Conservation (phyloP, 305 asterid genomes). For the Fraxinus platypoda region DNA sequence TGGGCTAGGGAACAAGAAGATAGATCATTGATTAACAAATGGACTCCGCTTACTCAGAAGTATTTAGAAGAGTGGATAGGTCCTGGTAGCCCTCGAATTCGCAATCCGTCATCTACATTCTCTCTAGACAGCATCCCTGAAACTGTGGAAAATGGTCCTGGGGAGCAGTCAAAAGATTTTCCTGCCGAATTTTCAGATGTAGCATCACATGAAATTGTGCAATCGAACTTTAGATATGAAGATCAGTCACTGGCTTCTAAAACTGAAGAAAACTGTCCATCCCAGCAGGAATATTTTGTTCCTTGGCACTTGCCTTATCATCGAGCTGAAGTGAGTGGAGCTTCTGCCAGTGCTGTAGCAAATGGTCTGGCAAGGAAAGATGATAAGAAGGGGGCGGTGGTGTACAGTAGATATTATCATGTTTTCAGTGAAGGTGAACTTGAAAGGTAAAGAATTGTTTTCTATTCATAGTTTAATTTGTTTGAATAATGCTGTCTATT, state of each 20-base stretch:
- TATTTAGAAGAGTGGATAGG: slow-evolving; percentile 87
- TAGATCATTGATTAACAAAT: slow-evolving; percentile 63
- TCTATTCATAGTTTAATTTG: not conserved
- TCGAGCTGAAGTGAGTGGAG: slow-evolving; percentile 90
- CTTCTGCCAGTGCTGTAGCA: slow-evolving; percentile 73
- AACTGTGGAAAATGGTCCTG: slow-evolving; percentile 46
- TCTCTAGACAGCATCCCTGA: slow-evolving; percentile 78
- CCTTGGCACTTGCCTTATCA: slow-evolving; percentile 99
- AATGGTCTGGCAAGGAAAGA: slow-evolving; percentile 88
- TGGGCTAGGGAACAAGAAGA: slow-evolving; percentile 99
- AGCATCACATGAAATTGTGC: slow-evolving; percentile 21
- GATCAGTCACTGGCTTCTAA: slow-evolving; percentile 27
- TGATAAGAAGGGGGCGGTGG: slow-evolving; percentile 88
- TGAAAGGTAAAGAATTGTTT: slow-evolving; percentile 53
- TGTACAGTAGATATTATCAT: slow-evolving; percentile 88
- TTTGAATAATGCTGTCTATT: not conserved
- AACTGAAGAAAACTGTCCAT: slow-evolving; percentile 21
- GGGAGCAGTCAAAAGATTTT: slow-evolving; percentile 24
- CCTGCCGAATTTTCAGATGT: slow-evolving; percentile 15
- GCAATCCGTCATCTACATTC: slow-evolving; percentile 46
- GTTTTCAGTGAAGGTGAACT: slow-evolving; percentile 98
- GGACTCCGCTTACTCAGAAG: slow-evolving; percentile 83
- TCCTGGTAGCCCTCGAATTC: slow-evolving; percentile 69
- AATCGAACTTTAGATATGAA: slow-evolving; percentile 13
- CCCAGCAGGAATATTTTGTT: slow-evolving; percentile 85